Evolutionary conservation across 148 eudicot genomes (phyloP).

Genomic region (Camellia granthamiana): DNA sequence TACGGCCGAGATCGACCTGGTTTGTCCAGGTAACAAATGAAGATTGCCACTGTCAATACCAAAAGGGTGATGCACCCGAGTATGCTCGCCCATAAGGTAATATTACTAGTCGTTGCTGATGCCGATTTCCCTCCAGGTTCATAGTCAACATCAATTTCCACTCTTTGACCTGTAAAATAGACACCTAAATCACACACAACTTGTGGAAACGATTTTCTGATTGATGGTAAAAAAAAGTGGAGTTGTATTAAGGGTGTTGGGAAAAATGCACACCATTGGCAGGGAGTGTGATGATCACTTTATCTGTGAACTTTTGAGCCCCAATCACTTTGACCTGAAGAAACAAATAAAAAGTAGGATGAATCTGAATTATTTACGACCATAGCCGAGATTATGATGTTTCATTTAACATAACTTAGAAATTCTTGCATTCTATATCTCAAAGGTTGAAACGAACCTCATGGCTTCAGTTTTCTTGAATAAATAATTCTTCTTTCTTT

Average conservation of each 20-base stretch:
- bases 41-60: conserved; percentile 29
- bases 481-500: background rate
- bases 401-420: background rate
- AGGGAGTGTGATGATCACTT: conserved; percentile 54
- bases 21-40: conserved; percentile 30
- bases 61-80: conserved; percentile 24
- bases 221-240: background rate
- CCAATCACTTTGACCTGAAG: conserved; percentile 45
- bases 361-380: background rate
- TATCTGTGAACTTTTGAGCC: conserved; percentile 47
- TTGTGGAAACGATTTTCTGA: background rate
- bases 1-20: conserved; percentile 25
- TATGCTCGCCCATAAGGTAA: conserved; percentile 26
- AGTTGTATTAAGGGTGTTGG: background rate
- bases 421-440: background rate
- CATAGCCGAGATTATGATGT: background rate
- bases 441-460: background rate
- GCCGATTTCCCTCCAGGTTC: conserved; percentile 29
- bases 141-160: conserved; percentile 54
- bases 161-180: conserved; percentile 57
- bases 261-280: conserved; percentile 46
- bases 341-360: background rate
- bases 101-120: background rate
- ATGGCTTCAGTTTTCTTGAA: background rate
- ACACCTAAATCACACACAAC: background rate